A percentile compares a stretch with the other conserved stretches of the same genome.
phyloP scores from a whole-genome alignment of 345 rosid genomes.

The Eucalyptus cloeziana region DNA sequence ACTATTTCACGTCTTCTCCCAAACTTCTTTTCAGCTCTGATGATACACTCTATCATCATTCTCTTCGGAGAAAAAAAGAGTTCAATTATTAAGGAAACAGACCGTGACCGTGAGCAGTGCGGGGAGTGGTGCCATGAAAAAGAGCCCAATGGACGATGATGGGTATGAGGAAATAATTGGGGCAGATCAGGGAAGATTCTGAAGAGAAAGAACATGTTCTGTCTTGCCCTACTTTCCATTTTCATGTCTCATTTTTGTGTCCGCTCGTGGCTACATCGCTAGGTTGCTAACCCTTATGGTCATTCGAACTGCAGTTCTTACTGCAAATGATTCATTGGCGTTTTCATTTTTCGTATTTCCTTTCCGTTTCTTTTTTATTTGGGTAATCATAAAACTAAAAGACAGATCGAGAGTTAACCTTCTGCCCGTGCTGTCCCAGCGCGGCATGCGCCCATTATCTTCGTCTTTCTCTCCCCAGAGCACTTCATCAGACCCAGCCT shows the following conservation, averaged over 20 bases:
- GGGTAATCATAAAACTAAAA: background rate
- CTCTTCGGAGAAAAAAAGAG: background rate
- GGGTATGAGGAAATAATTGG: background rate
- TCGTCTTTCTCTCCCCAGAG: background rate
- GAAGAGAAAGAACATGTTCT: background rate
- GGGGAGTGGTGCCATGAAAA: background rate
- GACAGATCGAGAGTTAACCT: background rate
- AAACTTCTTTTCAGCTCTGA: background rate
- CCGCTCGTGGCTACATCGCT: background rate
- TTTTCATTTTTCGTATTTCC: background rate
- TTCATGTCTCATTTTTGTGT: background rate
- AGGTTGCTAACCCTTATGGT: background rate
- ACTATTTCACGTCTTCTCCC: background rate
- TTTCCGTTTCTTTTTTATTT: background rate
- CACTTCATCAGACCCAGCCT: background rate
- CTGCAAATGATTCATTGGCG: background rate
- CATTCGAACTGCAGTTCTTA: background rate
- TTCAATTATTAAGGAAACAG: background rate
- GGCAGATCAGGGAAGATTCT: background rate
- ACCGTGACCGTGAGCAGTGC: background rate
- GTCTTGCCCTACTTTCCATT: background rate
- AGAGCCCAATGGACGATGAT: background rate
- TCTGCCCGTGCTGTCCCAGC: background rate
- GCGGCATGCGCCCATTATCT: background rate
- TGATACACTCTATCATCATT: background rate